Evolutionary conservation across 306 rosid species (phyloP).

Genomic region (Cicer chorassanicum): DNA sequence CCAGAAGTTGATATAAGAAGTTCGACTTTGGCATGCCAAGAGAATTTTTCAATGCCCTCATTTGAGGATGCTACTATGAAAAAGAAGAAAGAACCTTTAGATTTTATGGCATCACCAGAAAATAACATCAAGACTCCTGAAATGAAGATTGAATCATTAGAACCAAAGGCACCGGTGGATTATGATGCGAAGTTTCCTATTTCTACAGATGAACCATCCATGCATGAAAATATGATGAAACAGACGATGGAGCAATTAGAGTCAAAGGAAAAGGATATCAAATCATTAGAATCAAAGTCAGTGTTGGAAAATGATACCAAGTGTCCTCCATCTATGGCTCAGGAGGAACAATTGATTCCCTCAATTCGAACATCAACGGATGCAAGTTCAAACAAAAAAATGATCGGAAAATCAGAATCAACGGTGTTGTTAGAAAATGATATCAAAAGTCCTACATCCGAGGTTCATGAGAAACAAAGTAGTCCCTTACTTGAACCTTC

Average conservation of each 20-base stretch:
- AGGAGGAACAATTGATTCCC: constrained; percentile 3
- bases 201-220: constrained; percentile 42
- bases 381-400: constrained; percentile 39
- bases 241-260: constrained; percentile 40
- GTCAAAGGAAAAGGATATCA: background rate
- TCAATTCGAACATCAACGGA: constrained; percentile 9
- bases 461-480: constrained; percentile 37
- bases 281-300: constrained; percentile 12
- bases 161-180: constrained; percentile 42
- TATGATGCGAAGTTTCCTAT: constrained; percentile 35
- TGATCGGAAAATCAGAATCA: constrained; percentile 40
- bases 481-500: constrained; percentile 28
- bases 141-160: constrained; percentile 45
- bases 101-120: constrained; percentile 37
- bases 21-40: constrained; percentile 32
- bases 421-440: constrained; percentile 28
- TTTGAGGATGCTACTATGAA: constrained; percentile 34
- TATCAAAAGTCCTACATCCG: constrained; percentile 40
- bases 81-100: constrained; percentile 40
- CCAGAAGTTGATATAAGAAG: constrained; percentile 32
- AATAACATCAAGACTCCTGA: constrained; percentile 34
- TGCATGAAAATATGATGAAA: constrained; percentile 29
- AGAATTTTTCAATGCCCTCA: constrained; percentile 13
- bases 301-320: constrained; percentile 32
- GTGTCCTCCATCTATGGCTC: background rate